Conservation (phyloP, 73 alveolate genomes). For the Uronychia setigera region DNA sequence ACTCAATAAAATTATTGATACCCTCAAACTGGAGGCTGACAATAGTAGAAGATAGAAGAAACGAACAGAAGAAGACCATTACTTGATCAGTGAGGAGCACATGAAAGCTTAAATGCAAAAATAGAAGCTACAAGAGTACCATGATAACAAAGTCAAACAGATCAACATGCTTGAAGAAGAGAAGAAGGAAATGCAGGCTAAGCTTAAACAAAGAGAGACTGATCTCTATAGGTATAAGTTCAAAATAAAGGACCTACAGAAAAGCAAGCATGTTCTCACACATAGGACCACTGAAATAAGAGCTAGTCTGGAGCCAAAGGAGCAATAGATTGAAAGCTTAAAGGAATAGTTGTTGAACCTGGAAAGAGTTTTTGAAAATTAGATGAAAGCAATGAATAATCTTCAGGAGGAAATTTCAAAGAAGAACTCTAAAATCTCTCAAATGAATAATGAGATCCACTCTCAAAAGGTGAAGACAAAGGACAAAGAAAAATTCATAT, state of each 20-base stretch:
- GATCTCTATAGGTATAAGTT: slow-evolving; percentile 71
- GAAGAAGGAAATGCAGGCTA: slow-evolving; percentile 69
- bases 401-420: slow-evolving; percentile 64
- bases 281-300: slow-evolving; percentile 80
- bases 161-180: slow-evolving; percentile 64
- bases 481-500: slow-evolving; percentile 60
- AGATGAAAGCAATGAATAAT: slow-evolving; percentile 34
- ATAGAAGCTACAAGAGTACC: slow-evolving; percentile 47
- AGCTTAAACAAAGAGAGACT: slow-evolving; percentile 75
- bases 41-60: slow-evolving; percentile 37
- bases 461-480: slow-evolving; percentile 46
- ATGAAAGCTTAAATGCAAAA: slow-evolving; percentile 46
- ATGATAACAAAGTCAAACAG: slow-evolving; percentile 62
- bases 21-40: slow-evolving; percentile 49
- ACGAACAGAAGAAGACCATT: slow-evolving; percentile 56
- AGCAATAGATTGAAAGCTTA: slow-evolving; percentile 65
- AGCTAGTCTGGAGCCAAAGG: slow-evolving; percentile 78
- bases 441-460: slow-evolving; percentile 37
- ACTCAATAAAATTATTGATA: slow-evolving; percentile 40
- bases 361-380: slow-evolving; percentile 50
- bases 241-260: slow-evolving; percentile 80
- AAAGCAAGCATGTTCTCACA: slow-evolving; percentile 81
- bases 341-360: slow-evolving; percentile 70
- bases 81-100: slow-evolving; percentile 32
- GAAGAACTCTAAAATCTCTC: slow-evolving; percentile 49